Percentiles rank a stretch among this genome's conserved stretches.
Evolutionary conservation across 768 basidiomycete species (phyloP).

Genomic region (Hypsizygus marmoreus): DNA sequence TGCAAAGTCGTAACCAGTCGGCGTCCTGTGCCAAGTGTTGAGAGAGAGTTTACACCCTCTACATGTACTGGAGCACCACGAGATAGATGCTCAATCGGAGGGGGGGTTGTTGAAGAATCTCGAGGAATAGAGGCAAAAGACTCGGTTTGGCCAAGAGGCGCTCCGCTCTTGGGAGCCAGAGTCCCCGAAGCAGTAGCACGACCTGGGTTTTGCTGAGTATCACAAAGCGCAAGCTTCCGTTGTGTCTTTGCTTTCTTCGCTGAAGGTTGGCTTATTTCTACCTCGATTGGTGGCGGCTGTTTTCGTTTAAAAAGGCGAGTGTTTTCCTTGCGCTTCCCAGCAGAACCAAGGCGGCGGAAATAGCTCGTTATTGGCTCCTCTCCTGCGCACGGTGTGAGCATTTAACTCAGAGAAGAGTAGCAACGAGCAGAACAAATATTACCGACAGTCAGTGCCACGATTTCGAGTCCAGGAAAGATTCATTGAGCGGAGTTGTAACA

Average conservation of each 20-base stretch:
- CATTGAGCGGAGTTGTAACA: constrained; percentile 3
- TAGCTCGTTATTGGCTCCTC: constrained; percentile 25
- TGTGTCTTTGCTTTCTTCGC: constrained; percentile 12
- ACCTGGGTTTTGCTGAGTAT: not conserved
- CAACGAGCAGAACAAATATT: no score
- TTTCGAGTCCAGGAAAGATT: not conserved
- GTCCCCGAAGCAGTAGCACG: not conserved
- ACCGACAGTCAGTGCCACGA: not conserved
- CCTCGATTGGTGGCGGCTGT: constrained; percentile 10
- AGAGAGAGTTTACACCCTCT: not conserved
- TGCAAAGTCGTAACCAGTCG: not conserved
- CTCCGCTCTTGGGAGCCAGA: not conserved
- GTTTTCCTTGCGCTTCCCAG: constrained; percentile 5
- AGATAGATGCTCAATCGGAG: constrained; percentile 3
- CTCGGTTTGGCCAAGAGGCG: not conserved
- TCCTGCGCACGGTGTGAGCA: constrained; percentile 18
- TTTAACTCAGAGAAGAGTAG: no score
- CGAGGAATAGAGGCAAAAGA: constrained; percentile 5
- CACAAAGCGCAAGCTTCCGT: constrained; percentile 9
- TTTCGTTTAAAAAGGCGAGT: constrained; percentile 14
- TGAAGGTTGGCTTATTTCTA: constrained; percentile 6
- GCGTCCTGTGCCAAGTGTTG: constrained; percentile 1
- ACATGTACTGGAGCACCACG: not conserved
- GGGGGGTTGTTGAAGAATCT: constrained; percentile 1
- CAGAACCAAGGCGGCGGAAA: constrained; percentile 19